These are phyloP conservation scores for Raphanus raphanistrum DNA, from an alignment of 345 rosid species.

Conservation along the genomic window DNA sequence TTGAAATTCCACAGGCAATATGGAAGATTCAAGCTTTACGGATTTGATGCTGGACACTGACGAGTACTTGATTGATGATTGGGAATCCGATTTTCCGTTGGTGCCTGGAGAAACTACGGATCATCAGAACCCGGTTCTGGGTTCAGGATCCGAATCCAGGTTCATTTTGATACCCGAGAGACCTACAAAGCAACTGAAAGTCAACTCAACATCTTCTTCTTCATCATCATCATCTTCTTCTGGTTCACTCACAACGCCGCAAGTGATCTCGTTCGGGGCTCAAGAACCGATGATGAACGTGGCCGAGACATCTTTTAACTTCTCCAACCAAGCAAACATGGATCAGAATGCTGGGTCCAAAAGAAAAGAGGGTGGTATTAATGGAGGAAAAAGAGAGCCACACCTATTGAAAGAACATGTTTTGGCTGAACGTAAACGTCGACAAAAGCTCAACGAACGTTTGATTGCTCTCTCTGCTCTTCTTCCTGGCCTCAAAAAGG, in stretches of 20 bases:
- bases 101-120: neutral
- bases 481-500: constrained; percentile 78
- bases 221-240: constrained; percentile 23
- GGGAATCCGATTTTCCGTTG: constrained; percentile 25
- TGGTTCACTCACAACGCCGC: neutral
- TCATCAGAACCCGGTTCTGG: neutral
- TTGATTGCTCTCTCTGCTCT: constrained; percentile 78
- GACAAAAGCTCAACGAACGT: constrained; percentile 76
- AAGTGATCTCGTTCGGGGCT: constrained; percentile 36
- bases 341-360: constrained; percentile 13
- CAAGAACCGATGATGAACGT: neutral
- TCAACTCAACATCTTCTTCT: constrained; percentile 22
- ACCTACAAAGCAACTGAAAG: constrained; percentile 23
- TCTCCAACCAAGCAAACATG: constrained; percentile 18
- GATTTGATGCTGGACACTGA: constrained; percentile 37
- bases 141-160: neutral
- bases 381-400: constrained; percentile 37
- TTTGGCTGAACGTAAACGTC: constrained; percentile 80
- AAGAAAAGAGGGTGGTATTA: constrained; percentile 28
- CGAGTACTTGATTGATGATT: constrained; percentile 34
- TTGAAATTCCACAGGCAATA: constrained; percentile 15
- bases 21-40: constrained; percentile 39
- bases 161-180: neutral
- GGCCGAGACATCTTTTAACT: constrained; percentile 29
- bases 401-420: constrained; percentile 60